Conservation (phyloP, 2,329 filamentous ascomycete genomes). For the Fusarium solani-melongenae region DNA sequence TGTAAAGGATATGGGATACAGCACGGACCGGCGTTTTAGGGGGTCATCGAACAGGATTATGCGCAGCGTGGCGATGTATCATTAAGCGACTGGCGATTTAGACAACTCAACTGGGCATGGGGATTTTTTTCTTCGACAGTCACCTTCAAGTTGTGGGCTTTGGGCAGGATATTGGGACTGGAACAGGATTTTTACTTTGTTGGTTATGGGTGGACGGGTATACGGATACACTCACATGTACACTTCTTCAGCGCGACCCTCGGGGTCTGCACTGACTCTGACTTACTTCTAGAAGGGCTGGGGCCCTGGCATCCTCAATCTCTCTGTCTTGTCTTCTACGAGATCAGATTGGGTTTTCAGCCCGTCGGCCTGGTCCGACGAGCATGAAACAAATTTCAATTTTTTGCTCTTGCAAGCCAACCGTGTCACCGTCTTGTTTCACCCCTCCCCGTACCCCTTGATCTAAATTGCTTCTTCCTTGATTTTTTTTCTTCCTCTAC, state of each 20-base stretch:
- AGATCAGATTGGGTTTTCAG: slow-evolving; percentile 19
- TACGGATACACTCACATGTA: slow-evolving; percentile 16
- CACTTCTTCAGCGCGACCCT: slow-evolving; percentile 12
- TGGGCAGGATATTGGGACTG: slow-evolving; percentile 12
- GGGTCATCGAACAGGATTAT: slow-evolving; percentile 17
- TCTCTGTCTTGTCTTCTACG: slow-evolving; percentile 17
- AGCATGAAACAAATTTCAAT: slow-evolving; percentile 21
- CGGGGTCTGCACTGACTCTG: slow-evolving; percentile 20
- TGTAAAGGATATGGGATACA: slow-evolving; percentile 30
- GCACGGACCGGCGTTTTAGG: slow-evolving; percentile 37
- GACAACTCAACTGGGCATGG: background rate
- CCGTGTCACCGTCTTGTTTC: slow-evolving; percentile 9
- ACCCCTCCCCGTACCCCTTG: background rate
- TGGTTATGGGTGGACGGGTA: background rate
- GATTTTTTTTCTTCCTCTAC: background rate
- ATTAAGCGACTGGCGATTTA: slow-evolving; percentile 24
- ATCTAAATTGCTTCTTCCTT: slow-evolving; percentile 12
- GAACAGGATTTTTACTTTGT: slow-evolving; percentile 9
- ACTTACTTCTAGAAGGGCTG: slow-evolving; percentile 18
- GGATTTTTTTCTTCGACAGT: slow-evolving; percentile 10
- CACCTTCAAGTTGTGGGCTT: slow-evolving; percentile 16
- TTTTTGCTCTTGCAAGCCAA: slow-evolving; percentile 6
- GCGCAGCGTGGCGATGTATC: slow-evolving; percentile 31
- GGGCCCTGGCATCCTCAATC: slow-evolving; percentile 21
- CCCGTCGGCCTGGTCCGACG: slow-evolving; percentile 26